Conservation (phyloP, 257 asterid species). For the Solanum pennellii region DNA sequence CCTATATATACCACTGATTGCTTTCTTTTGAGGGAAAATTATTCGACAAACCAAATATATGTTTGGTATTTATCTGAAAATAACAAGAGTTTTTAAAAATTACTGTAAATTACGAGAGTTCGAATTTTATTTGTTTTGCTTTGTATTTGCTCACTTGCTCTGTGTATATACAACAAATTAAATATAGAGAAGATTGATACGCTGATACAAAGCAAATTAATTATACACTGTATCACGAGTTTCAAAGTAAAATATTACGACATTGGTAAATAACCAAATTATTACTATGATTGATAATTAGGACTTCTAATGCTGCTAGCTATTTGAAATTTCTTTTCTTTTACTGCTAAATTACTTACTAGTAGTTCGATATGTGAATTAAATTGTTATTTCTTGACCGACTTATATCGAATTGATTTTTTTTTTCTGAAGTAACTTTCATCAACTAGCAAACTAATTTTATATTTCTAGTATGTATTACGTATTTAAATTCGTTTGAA, state of each 20-base stretch:
- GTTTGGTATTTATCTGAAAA: neutral
- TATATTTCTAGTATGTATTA: too few species aligned
- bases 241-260: neutral
- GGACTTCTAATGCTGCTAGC: neutral
- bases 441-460: too few species aligned
- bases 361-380: neutral
- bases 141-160: neutral
- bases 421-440: neutral
- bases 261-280: neutral
- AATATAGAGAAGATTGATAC: neutral
- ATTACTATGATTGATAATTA: neutral
- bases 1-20: neutral
- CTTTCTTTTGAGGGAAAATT: neutral
- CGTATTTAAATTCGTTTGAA: neutral
- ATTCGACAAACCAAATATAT: neutral
- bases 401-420: neutral
- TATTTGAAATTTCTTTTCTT: neutral
- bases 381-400: neutral
- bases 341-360: neutral
- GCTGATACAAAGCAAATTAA: neutral
- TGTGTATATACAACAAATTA: neutral
- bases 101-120: neutral
- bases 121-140: neutral
- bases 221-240: neutral
- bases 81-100: rapidly evolving